phyloP scores from a whole-genome alignment of 2,329 filamentous ascomycete genomes.

The Epicoccum nigrum region DNA sequence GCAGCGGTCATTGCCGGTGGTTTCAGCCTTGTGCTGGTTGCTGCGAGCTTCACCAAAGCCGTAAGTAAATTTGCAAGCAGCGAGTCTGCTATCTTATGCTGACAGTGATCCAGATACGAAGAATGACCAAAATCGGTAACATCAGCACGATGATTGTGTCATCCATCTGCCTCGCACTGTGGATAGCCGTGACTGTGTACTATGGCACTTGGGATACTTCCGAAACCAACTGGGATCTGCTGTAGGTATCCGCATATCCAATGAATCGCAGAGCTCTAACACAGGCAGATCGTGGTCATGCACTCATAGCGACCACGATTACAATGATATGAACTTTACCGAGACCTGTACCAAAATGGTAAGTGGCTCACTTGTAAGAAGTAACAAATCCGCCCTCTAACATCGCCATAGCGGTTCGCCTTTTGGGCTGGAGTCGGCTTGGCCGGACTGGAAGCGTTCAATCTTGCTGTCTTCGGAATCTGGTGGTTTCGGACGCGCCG shows the following conservation, averaged over 20 bases:
- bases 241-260: conserved; percentile 4
- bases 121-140: conserved; percentile 28
- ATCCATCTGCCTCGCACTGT: conserved; percentile 19
- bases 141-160: conserved; percentile 25
- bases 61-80: conserved; percentile 5
- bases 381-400: background rate
- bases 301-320: conserved; percentile 20
- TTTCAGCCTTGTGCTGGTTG: conserved; percentile 19
- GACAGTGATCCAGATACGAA: conserved; percentile 16
- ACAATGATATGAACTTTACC: conserved; percentile 22
- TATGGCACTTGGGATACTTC: conserved; percentile 29
- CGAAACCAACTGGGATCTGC: conserved; percentile 28
- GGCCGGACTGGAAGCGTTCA: conserved; percentile 24
- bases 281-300: conserved; percentile 26
- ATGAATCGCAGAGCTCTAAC: background rate
- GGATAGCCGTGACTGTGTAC: conserved; percentile 25
- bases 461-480: conserved; percentile 21
- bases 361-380: background rate
- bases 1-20: conserved; percentile 19
- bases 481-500: conserved; percentile 22
- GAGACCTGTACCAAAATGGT: conserved; percentile 27
- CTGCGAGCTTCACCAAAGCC: conserved; percentile 25
- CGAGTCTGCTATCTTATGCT: background rate
- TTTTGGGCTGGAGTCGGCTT: conserved; percentile 27
- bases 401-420: conserved; percentile 16